Evolutionary conservation across 2,329 filamentous ascomycete genomes (phyloP).

Genomic region (Sclerotinia minor): DNA sequence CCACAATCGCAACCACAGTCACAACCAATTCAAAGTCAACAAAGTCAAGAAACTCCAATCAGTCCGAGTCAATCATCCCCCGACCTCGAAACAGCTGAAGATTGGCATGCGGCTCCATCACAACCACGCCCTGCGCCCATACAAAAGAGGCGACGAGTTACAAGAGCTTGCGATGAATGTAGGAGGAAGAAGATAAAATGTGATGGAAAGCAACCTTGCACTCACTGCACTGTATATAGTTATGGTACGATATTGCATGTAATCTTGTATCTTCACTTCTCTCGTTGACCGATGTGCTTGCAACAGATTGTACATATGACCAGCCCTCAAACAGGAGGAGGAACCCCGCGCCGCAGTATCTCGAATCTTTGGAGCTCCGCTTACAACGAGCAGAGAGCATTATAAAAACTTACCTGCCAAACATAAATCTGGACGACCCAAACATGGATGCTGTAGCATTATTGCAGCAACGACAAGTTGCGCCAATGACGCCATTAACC

Average conservation of each 20-base stretch:
- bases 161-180: slow-evolving; percentile 79
- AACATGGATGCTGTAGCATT: slow-evolving; percentile 72
- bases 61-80: slow-evolving; percentile 24
- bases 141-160: slow-evolving; percentile 70
- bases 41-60: slow-evolving; percentile 19
- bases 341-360: slow-evolving; percentile 72
- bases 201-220: slow-evolving; percentile 81
- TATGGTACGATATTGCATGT: slow-evolving; percentile 68
- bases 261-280: background rate
- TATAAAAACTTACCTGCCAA: slow-evolving; percentile 61
- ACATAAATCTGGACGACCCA: slow-evolving; percentile 75
- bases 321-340: slow-evolving; percentile 74
- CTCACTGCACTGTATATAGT: slow-evolving; percentile 96
- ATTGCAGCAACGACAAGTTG: slow-evolving; percentile 53
- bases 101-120: slow-evolving; percentile 16
- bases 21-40: slow-evolving; percentile 3
- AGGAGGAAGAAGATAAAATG: slow-evolving; percentile 86
- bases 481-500: slow-evolving; percentile 41
- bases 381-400: slow-evolving; percentile 69
- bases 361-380: slow-evolving; percentile 68
- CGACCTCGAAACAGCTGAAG: slow-evolving; percentile 16
- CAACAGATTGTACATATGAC: slow-evolving; percentile 70
- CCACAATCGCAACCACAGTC: background rate
- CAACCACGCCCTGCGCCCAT: slow-evolving; percentile 21
- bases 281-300: slow-evolving; percentile 26